Base-by-base conservation (phyloP, 768 basidiomycete species). In the Atractiella rhizophila region DNA sequence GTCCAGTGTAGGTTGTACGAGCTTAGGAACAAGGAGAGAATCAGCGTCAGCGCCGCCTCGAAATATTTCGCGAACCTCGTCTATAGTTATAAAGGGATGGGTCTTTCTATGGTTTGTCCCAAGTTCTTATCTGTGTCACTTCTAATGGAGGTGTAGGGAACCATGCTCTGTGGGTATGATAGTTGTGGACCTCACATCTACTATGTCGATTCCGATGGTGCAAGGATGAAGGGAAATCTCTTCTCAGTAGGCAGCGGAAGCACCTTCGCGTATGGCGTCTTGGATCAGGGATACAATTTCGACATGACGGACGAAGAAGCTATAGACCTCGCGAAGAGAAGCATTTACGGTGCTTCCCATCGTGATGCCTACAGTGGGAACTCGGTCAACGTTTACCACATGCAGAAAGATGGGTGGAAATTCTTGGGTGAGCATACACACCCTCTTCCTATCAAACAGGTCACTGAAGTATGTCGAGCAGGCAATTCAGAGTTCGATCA, bases 121-220 rank as follows among this genome's bases (percentile, higher is more conserved):
- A 13, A 1, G 15, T 18, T 25, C 33, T 10, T 18, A 10, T 18
- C 16, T 11, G 11, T 16, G 16, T n/a, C 21, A 16, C 16, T 35
- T n/a, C 16, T 16, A 18, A 21, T 16, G 33, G 7, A 7, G 21
- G 2, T 13, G 13, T 51, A 86, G 83, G 91, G 91, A 37, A 98
- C 91, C 0, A 98, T 96, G 91, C 85, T 98, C 42, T 94, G 86
- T 54, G 91, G 91, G 21, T 96, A 86, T 85, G 91, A 98, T 63
- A 98, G 96, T 65, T 94, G 86, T 11, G 91, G 86, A 1, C 85
- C 86, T 16, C 71, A 80, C 18, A 65, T 98, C 21, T 96, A 85
- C 64, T 96, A 96, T 57, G 91, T 98, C 38, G 91, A 98, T 60
- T 85, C 80, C 4, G 91, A 96, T 51, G 91, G 91, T 32, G 77